Percentiles rank a stretch among this genome's conserved stretches.
phyloP scores from a whole-genome alignment of 176 grass and related monocot genomes.

The maize (Zea mays) region Zm-B73-REFERENCE-NAM-5.0 NC_050100.1:197679501-197680000 shows the following conservation, averaged over 20 bases:
- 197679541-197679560: constrained; percentile 67
- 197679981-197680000: constrained; percentile 60
- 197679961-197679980: constrained; percentile 53
- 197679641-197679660: constrained; percentile 93
- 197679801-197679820: constrained; percentile 71
- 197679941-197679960: constrained; percentile 55
- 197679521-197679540: constrained; percentile 87
- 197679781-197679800: constrained; percentile 90
- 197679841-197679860: constrained; percentile 89
- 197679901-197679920: constrained; percentile 73
- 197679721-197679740: constrained; percentile 94
- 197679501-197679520: constrained; percentile 90
- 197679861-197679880: constrained; percentile 84
- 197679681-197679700: constrained; percentile 89
- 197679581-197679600: constrained; percentile 82
- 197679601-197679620: constrained; percentile 85
- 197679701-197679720: constrained; percentile 87
- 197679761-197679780: constrained; percentile 97
- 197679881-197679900: constrained; percentile 93
- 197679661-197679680: constrained; percentile 89
- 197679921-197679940: constrained; percentile 62
- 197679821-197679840: constrained; percentile 80
- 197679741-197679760: constrained; percentile 99
- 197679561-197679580: constrained; percentile 83
- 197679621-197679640: constrained; percentile 97